Percentiles rank a stretch among this genome's conserved stretches.
Evolutionary conservation across 2,329 filamentous ascomycete genomes (phyloP).

Genomic region (Pezicula radicicola): DNA sequence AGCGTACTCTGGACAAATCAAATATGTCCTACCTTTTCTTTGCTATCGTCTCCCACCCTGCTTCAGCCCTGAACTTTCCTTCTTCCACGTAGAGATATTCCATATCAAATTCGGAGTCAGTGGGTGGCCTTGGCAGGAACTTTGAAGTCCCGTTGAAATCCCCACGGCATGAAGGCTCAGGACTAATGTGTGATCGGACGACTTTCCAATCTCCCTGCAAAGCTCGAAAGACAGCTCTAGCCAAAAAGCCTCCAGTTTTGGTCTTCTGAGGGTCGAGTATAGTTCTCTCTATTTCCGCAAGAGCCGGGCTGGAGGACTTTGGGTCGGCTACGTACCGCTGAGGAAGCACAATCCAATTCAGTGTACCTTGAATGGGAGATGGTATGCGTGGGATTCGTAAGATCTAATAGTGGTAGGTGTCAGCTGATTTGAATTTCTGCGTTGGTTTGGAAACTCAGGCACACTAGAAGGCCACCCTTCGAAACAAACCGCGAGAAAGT

Average conservation of each 20-base stretch:
- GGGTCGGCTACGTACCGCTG: not conserved
- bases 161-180: constrained; percentile 57
- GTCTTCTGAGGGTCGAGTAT: constrained; percentile 31
- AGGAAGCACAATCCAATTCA: not conserved
- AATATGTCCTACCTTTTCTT: constrained; percentile 15
- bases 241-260: constrained; percentile 44
- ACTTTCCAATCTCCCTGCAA: constrained; percentile 70
- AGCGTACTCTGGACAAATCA: not conserved
- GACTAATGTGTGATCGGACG: constrained; percentile 52
- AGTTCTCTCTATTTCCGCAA: constrained; percentile 40
- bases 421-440: constrained; percentile 34
- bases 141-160: constrained; percentile 61
- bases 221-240: constrained; percentile 66
- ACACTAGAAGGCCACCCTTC: constrained; percentile 11
- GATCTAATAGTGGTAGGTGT: constrained; percentile 17
- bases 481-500: constrained; percentile 35
- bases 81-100: constrained; percentile 69
- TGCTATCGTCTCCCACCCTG: constrained; percentile 25
- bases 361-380: no score
- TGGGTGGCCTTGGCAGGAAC: constrained; percentile 62
- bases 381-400: no score
- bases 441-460: constrained; percentile 15
- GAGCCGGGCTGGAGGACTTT: constrained; percentile 39
- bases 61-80: constrained; percentile 58
- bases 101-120: constrained; percentile 35